Evolutionary conservation across 2,329 filamentous ascomycete species (phyloP).

Genomic region (Sclerotinia sclerotiorum): DNA sequence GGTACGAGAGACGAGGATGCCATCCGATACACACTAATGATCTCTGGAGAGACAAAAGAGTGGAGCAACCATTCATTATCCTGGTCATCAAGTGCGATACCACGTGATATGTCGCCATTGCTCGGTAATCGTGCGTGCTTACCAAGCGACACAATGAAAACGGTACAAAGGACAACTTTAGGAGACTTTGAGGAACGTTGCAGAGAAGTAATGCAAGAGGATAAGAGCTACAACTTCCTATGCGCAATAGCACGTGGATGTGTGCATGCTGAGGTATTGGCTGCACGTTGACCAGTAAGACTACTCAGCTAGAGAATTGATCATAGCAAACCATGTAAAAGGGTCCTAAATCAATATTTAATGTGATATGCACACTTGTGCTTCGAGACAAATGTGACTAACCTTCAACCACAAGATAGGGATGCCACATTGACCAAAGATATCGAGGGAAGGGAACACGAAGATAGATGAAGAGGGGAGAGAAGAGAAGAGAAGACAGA

Average conservation of each 20-base stretch:
- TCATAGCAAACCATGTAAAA: conserved; percentile 6
- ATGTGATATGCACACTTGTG: conserved; percentile 19
- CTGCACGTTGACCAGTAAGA: conserved; percentile 5
- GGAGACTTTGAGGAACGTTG: background rate
- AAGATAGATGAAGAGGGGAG: too few species aligned
- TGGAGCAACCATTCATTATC: conserved; percentile 2
- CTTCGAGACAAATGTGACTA: background rate
- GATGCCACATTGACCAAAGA: background rate
- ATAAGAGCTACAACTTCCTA: conserved; percentile 13
- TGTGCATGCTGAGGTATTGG: conserved; percentile 6
- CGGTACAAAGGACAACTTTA: background rate
- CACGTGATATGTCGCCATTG: conserved; percentile 38
- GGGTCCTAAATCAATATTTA: conserved; percentile 5
- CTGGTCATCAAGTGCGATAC: conserved; percentile 18
- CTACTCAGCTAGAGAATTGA: conserved; percentile 6
- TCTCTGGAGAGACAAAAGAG: conserved; percentile 9
- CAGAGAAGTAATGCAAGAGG: conserved; percentile 17
- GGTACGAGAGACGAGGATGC: conserved; percentile 16
- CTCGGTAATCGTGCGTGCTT: conserved; percentile 21
- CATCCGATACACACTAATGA: conserved; percentile 14
- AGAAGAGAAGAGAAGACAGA: background rate
- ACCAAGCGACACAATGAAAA: conserved; percentile 17
- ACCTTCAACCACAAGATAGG: conserved; percentile 1
- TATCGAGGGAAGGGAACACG: background rate
- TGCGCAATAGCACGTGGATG: conserved; percentile 17